Percentiles rank a stretch among this genome's conserved stretches.
These are phyloP conservation scores for Diplogelasinospora grovesii DNA, from an alignment of 495 filamentous ascomycete species.

Conservation along the genomic window DNA sequence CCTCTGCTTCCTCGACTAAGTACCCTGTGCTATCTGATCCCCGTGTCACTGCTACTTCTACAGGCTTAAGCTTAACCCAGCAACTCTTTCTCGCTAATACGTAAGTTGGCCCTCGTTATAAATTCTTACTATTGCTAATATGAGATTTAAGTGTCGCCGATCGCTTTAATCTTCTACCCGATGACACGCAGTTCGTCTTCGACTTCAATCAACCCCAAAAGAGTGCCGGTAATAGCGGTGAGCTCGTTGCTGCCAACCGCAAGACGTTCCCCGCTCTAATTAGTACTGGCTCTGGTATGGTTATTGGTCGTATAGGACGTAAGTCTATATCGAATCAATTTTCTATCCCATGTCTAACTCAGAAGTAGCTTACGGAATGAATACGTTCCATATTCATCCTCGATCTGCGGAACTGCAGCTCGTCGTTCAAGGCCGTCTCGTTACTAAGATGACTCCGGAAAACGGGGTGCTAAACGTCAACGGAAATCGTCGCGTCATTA, in stretches of 20 bases:
- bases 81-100: slow-evolving; percentile 12
- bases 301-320: slow-evolving; percentile 38
- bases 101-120: not conserved
- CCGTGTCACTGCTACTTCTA: not conserved
- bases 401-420: no score
- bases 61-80: slow-evolving; percentile 4
- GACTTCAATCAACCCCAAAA: slow-evolving; percentile 29
- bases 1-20: no score
- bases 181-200: slow-evolving; percentile 29
- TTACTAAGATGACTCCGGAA: no score
- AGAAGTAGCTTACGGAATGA: no score
- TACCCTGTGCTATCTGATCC: no score
- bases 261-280: slow-evolving; percentile 36
- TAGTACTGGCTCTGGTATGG: slow-evolving; percentile 26
- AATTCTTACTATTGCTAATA: not conserved
- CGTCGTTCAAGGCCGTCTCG: no score
- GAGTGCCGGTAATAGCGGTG: slow-evolving; percentile 28
- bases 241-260: slow-evolving; percentile 30
- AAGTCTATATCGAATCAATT: no score
- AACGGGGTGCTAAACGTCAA: no score
- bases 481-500: no score
- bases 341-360: no score
- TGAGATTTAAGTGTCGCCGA: slow-evolving; percentile 16
- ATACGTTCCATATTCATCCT: no score
- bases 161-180: slow-evolving; percentile 21